Evolutionary conservation across 768 basidiomycete genomes (phyloP).

Genomic region (Goffeauzyma gilvescens): DNA sequence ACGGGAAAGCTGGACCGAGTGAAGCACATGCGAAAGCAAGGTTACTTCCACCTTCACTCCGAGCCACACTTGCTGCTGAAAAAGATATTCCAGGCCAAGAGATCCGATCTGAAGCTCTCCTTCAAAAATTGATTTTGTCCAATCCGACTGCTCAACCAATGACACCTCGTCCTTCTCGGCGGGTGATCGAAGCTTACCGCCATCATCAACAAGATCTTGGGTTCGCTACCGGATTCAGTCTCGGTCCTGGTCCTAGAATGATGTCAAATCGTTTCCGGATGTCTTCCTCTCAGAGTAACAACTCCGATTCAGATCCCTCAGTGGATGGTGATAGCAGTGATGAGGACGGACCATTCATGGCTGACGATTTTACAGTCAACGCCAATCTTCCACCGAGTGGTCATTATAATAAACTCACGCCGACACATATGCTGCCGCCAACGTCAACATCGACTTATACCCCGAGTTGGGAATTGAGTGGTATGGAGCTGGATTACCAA

Average conservation of each 20-base stretch:
- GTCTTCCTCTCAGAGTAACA: background rate
- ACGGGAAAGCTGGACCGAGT: no score
- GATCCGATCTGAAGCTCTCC: slow-evolving; percentile 11
- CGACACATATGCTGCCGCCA: no score
- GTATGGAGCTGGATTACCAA: no score
- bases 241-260: no score
- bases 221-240: no score
- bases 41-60: slow-evolving; percentile 5
- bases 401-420: no score
- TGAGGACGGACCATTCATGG: slow-evolving; percentile 8
- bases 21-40: background rate
- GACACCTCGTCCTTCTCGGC: slow-evolving; percentile 6
- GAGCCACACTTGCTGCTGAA: slow-evolving; percentile 9
- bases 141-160: slow-evolving; percentile 9
- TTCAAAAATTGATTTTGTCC: slow-evolving; percentile 10
- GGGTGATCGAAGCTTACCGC: no score
- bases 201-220: no score
- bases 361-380: slow-evolving; percentile 7
- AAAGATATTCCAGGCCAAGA: slow-evolving; percentile 7
- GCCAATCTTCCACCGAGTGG: no score
- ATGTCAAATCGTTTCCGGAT: no score
- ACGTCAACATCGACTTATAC: no score
- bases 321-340: slow-evolving; percentile 3
- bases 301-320: background rate
- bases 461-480: no score